Conservation (phyloP, 306 rosid species). For the Vigna trinervia region DNA sequence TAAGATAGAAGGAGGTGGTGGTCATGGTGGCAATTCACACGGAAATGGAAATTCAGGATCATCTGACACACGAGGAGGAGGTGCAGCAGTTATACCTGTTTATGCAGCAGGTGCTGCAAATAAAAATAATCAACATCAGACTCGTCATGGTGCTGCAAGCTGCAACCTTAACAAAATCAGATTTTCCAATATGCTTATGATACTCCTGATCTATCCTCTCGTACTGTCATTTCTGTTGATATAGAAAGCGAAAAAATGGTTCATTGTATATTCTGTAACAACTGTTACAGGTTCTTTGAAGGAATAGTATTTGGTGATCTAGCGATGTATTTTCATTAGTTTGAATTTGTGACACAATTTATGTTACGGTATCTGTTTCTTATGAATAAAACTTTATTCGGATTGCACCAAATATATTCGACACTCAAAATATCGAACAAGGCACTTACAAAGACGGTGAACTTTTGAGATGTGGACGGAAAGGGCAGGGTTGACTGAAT, state of each 20-base stretch:
- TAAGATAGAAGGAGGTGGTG: conserved; percentile 54
- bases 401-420: conserved; percentile 12
- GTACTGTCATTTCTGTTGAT: conserved; percentile 35
- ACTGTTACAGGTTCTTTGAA: conserved; percentile 2
- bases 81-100: conserved; percentile 60
- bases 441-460: background rate
- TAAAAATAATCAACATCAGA: conserved; percentile 49
- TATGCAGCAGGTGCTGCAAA: conserved; percentile 70
- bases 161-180: conserved; percentile 46
- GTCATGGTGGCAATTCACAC: conserved; percentile 47
- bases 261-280: background rate
- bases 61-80: conserved; percentile 55
- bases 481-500: background rate
- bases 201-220: conserved; percentile 48
- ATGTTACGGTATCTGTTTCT: conserved; percentile 3
- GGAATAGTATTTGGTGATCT: conserved; percentile 3
- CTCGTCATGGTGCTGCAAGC: conserved; percentile 54
- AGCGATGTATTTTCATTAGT: conserved; percentile 10
- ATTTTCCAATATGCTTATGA: conserved; percentile 45
- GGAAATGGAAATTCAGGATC: conserved; percentile 45
- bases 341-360: conserved; percentile 17
- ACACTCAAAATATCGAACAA: conserved; percentile 10
- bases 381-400: conserved; percentile 9
- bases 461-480: conserved; percentile 16
- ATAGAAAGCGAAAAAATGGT: conserved; percentile 24